Evolutionary conservation across 2,329 filamentous ascomycete species (phyloP).

Genomic region (Ceratocystis huliohia): DNA sequence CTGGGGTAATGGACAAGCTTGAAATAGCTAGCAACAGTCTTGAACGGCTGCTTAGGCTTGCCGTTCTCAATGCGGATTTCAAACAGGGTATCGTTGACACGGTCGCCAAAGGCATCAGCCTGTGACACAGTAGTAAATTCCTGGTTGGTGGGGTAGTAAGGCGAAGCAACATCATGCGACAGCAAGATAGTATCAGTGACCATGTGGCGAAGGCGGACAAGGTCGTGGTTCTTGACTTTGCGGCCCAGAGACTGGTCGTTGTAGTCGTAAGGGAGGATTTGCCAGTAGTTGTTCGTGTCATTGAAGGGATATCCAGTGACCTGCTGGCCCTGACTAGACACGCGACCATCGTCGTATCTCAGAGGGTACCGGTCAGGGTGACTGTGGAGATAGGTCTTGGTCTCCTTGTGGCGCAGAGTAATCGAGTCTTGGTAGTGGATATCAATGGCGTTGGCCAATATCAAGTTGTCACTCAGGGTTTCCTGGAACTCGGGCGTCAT

Average conservation of each 20-base stretch:
- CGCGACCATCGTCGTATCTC: constrained; percentile 90
- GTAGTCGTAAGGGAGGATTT: constrained; percentile 61
- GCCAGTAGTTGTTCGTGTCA: constrained; percentile 98
- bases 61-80: constrained; percentile 81
- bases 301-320: constrained; percentile 97
- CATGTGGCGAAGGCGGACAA: constrained; percentile 75
- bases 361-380: constrained; percentile 81
- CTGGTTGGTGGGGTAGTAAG: constrained; percentile 93
- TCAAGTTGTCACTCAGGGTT: constrained; percentile 85
- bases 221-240: constrained; percentile 67
- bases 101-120: constrained; percentile 59
- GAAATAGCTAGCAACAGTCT: constrained; percentile 83
- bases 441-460: constrained; percentile 73
- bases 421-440: constrained; percentile 87
- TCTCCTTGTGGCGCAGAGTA: constrained; percentile 89
- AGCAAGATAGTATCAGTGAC: constrained; percentile 76
- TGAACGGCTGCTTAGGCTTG: constrained; percentile 72
- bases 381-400: constrained; percentile 89
- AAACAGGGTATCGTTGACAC: constrained; percentile 82
- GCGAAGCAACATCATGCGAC: constrained; percentile 93
- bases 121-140: constrained; percentile 78
- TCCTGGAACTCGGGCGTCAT: constrained; percentile 98
- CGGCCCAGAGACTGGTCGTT: constrained; percentile 37
- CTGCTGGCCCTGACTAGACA: constrained; percentile 95
- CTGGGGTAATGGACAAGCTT: constrained; percentile 89